A percentile compares a stretch with the other conserved stretches of the same genome.
phyloP scores from a whole-genome alignment of 202 grass and related monocot species.

The Setaria italica region DNA sequence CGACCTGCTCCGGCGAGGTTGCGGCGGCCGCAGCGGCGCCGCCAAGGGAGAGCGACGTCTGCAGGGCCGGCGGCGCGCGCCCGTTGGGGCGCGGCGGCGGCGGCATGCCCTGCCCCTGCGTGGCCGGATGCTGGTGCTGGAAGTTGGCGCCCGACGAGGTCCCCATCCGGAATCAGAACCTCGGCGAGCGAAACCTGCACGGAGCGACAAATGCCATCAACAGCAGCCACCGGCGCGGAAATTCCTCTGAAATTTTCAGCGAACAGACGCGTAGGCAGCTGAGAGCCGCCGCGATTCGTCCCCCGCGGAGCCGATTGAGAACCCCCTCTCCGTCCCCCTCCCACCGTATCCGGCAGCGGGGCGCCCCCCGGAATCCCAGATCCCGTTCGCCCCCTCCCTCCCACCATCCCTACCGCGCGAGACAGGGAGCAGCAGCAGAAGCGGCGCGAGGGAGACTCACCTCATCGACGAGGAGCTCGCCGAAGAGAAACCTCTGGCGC shows the following conservation, averaged over 20 bases:
- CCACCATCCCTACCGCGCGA: background rate
- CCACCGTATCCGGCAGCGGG: background rate
- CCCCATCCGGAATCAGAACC: slow-evolving; percentile 58
- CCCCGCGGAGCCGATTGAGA: background rate
- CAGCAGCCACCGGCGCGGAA: background rate
- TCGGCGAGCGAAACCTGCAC: slow-evolving; percentile 34
- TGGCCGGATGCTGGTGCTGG: slow-evolving; percentile 43
- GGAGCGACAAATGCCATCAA: background rate
- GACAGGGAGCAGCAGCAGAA: background rate
- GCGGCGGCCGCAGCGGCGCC: background rate
- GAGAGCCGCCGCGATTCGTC: background rate
- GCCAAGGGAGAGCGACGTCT: slow-evolving; percentile 65
- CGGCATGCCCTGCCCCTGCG: slow-evolving; percentile 54
- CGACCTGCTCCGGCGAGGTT: slow-evolving; percentile 59
- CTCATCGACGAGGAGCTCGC: background rate
- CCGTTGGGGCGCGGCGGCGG: slow-evolving; percentile 58
- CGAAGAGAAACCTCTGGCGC: background rate
- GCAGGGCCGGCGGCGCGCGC: slow-evolving; percentile 28
- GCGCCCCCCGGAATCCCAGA: background rate
- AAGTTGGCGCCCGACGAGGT: slow-evolving; percentile 68
- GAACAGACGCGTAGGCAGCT: background rate
- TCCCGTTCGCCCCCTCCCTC: background rate
- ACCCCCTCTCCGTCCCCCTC: background rate
- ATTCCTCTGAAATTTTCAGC: background rate
- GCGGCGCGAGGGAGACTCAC: background rate